phyloP scores from a whole-genome alignment of 2,329 filamentous ascomycete species.

The Fusarium tanahbumbuense region DNA sequence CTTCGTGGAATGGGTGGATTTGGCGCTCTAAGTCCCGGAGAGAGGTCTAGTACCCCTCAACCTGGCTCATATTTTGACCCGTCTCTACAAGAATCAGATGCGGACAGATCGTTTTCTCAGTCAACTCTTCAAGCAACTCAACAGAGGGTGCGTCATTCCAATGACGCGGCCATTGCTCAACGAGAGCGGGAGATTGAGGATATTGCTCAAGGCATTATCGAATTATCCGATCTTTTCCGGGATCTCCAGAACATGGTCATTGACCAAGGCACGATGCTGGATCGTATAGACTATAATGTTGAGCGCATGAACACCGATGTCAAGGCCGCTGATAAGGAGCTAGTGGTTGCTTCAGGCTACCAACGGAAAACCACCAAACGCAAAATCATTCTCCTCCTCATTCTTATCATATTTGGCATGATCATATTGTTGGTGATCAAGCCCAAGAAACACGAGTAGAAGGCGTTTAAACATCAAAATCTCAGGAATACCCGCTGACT shows the following conservation, averaged over 20 bases:
- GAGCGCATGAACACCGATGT: conserved; percentile 95
- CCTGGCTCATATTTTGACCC: conserved; percentile 77
- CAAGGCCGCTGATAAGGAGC: conserved; percentile 91
- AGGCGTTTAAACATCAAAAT: conserved; percentile 20
- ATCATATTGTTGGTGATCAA: conserved; percentile 88
- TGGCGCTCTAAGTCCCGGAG: conserved; percentile 60
- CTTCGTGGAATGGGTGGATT: conserved; percentile 77
- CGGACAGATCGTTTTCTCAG: conserved; percentile 92
- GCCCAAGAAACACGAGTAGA: conserved; percentile 67
- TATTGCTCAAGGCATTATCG: conserved; percentile 97
- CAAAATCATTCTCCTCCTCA: conserved; percentile 89
- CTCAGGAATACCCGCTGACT: conserved; percentile 32
- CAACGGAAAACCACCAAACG: conserved; percentile 89
- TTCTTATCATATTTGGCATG: conserved; percentile 85
- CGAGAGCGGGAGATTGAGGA: conserved; percentile 97
- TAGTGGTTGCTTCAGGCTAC: conserved; percentile 88
- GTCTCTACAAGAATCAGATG: conserved; percentile 91
- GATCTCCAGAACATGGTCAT: conserved; percentile 97
- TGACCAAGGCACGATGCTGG: conserved; percentile 89
- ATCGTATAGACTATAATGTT: conserved; percentile 98
- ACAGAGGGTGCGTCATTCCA: conserved; percentile 74
- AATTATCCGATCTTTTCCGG: conserved; percentile 95
- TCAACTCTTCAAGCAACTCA: conserved; percentile 84
- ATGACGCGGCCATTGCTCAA: conserved; percentile 87
- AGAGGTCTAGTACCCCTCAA: conserved; percentile 65